Base-by-base conservation (phyloP, 306 rosid genomes). In the Trichosanthes cucumerina region DNA sequence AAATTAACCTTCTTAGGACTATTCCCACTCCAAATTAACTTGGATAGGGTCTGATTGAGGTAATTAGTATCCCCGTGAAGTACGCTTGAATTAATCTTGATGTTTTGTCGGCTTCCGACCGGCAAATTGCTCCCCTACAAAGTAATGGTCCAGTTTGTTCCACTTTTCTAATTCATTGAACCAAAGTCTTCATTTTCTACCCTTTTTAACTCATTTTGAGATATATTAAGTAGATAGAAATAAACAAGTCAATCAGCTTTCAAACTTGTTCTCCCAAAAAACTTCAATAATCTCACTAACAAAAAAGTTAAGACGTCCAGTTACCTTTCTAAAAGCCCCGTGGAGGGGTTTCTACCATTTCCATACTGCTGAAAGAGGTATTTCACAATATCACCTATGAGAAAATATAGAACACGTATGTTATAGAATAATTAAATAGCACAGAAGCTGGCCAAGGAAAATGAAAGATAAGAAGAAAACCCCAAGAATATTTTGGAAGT, bases 301-400 rank as follows among this genome's bases (percentile, higher is more conserved):
- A 38, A 41, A 50, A 54, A 65, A 56, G 57, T 33, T 58, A 80
- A 49, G 80, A 69, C 24, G 65, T 76, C 80, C 54, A 60, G 64
- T 83, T 85, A 91, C 98, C 98, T 93, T 84, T 85, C 98, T 87
- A 91, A 75, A 80, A 93, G 91, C 33, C 97, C 92, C 0, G 38
- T 68, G 12, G 98, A 90, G 73, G 93, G 93, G 77, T 79, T 81
- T 87, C 86, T 91, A 19, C 96, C 98, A 78, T 85, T 80, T 60
- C 97, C 93, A 81, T 88, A 91, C 84, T 58, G 92, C 85, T 90
- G 77, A 65, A 90, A 91, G 68, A 93, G 88, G 88, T 93, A 93
- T 74, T 85, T 89, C 66, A 93, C 98, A 75, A 93, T 93, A 81
- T 93, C 97, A 64, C 96, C 98, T 93, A 72, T 64, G 78, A 82